Base-by-base conservation (phyloP, 352 stramenopile genomes). In the Pythium coloratum region DNA sequence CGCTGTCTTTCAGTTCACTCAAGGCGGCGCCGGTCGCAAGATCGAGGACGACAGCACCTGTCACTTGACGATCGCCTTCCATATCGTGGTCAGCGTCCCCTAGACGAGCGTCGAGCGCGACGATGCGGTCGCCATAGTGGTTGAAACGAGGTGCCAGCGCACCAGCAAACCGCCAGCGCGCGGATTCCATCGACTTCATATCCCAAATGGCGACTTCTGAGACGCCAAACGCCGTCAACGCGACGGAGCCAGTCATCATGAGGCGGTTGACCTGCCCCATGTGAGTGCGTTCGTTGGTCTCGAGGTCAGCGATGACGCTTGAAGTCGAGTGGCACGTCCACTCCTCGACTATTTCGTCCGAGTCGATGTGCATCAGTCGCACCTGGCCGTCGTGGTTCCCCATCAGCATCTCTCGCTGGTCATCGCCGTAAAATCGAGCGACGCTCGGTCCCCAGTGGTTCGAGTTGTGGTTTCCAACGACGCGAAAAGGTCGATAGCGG, bases 191-290 rank as follows among this genome's bases (percentile, higher is more conserved):
- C 14, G 75, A 64, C 16, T 83, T 90, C 14, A 86, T 74, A 56
- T 94, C 84, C 87, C 87, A 95, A 0, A 94, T 50, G 0, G 81
- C 85, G 34, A 95, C 82, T 56, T 92, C 84, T 1, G 80, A 80
- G 6, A 71, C 66, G 8, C 74, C 80, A 68, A 84, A 86, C 2
- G 73, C 60, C 6, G 82, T 83, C 12, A 90, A 56, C 10, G 80
- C 78, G 8, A 81, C 64, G 0, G 75, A 72, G 6, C 80, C 87
- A 0, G 80, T 93, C 30, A 93, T 32, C 53, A 93, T 73, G 26
- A 90, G 34, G 18, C 73, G 69, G 49, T 81, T 90, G 62, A 85
- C 75, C 26, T 18, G 33, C 0, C 76, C 82, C 67, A 93, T 80
- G 1, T 70, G 81, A 2, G 85, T 91, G 2, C 53, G 28, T 40